Base-by-base conservation (phyloP, 768 basidiomycete species). In the Suillus luteus region DNA sequence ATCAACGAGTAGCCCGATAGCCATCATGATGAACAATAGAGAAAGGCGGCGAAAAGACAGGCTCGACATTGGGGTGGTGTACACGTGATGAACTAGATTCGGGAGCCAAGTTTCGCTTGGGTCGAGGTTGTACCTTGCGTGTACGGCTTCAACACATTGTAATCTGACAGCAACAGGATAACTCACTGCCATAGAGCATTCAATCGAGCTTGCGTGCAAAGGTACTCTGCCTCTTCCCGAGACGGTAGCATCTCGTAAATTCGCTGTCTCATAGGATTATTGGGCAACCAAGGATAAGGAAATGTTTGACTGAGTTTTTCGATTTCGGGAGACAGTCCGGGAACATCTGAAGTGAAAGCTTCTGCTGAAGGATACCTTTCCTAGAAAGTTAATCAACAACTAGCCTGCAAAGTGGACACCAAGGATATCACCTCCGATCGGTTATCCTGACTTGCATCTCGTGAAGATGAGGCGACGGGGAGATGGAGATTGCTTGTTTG, bases 101-200 rank as follows among this genome's bases (percentile, higher is more conserved):
- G 87, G 86, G 46, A 90, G 79, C 76, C 87, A 88, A 0, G 87
- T 88, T 68, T 87, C 86, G 65, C 88, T 87, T 44, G 86, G 81
- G 72, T 90, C 88, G 62, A 89, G 79, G 70, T 88, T 88, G 74
- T 86, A 86, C 76, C 87, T 88, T 69, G 57, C 61, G 65, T 60
- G 61, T 55, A 63, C 17, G 64, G 49, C 64, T 57, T 55, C 63
- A 49, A 12, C 19, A 35, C 35, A 12, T 31, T 19, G 54, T 46
- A 12, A 40, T 58, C 46, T 11, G 40, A 57, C 62, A 52, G 51
- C 54, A 55, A 64, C 54, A 49, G 68, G 44, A 55, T 55, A 55
- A 81, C 87, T 68, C 73, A 89, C 88, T 89, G 89, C 89, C 88
- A 90, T 67, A 89, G 79, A 59, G 88, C 89, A 65, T 90, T 89